Base-by-base conservation (phyloP, 192 early-diverging fungal species). In the Backusella parvicylindrica region DNA sequence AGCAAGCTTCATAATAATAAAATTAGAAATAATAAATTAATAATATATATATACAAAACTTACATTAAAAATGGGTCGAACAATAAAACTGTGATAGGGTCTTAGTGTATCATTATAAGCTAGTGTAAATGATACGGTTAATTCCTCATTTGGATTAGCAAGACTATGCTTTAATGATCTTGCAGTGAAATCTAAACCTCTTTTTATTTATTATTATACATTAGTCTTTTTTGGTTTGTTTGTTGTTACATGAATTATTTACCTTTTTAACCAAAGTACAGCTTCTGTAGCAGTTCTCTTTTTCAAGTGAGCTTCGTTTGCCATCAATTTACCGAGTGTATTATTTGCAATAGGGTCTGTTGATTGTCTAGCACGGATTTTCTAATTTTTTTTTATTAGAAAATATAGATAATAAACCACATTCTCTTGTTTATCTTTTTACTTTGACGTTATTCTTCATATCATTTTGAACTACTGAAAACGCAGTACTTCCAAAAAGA, bases 231-330 rank as follows among this genome's bases (percentile, higher is more conserved):
- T 28, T 18, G n/a, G 41, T 50, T 28, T 6, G 0, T 40, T 0
- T 68, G 16, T 26, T 28, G 6, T 32, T 26, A 21, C 30, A 15
- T 16, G 32, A n/a, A 3, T n/a, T 28, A n/a, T 80, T 70, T 85
- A 88, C 89, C 95, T 86, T 78, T 92, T 96, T 40, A 98, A 86
- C 96, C 96, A 98, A 70, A 98, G 84, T 35, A 98, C 87, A 2
- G 93, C 94, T 80, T 95, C 93, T n/a, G 94, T 93, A 40, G 95
- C 96, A 3, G 84, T 87, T 79, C 90, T 87, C 79, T 94, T 92
- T 78, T 91, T 90, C 75, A 91, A 88, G 15, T 76, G 80, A 0
- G 83, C 60, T 83, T 98, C 96, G 15, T 83, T 85, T 4, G 83
- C 76, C 49, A 97, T 86, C 56, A 98, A 85, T 65, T 91, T 86